A percentile compares a stretch with the other conserved stretches of the same genome.
phyloP scores from a whole-genome alignment of 2,329 filamentous ascomycete species.

The Xylaria digitata region DNA sequence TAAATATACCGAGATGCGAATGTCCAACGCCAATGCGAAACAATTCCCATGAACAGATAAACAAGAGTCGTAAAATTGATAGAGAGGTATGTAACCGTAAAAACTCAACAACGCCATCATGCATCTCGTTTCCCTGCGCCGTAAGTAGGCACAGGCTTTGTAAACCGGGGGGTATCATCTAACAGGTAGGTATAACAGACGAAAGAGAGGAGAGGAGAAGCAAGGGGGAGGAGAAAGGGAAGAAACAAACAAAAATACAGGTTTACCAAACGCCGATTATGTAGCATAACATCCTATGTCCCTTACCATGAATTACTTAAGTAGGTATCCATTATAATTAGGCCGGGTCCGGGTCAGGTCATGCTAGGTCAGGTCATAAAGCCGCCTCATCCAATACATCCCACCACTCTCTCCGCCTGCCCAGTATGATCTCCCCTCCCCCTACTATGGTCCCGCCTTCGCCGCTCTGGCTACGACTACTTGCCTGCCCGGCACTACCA shows the following conservation, averaged over 20 bases:
- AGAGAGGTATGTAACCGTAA: no score
- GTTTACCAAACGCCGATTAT: no score
- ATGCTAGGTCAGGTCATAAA: constrained; percentile 6
- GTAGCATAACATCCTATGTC: no score
- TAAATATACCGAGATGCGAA: no score
- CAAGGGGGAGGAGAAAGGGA: background rate
- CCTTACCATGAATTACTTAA: no score
- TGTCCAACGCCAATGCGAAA: no score
- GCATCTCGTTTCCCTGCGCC: background rate
- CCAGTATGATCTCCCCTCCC: background rate
- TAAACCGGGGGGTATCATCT: constrained; percentile 5
- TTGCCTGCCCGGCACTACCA: constrained; percentile 51
- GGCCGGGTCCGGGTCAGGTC: no score
- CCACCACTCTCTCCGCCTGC: constrained; percentile 54
- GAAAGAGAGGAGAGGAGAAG: background rate
- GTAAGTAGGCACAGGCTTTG: no score
- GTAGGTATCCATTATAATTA: no score
- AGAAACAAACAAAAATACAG: background rate
- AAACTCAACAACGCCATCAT: background rate
- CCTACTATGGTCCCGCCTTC: constrained; percentile 31
- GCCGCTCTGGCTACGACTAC: constrained; percentile 44
- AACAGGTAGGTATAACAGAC: background rate
- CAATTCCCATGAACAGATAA: no score
- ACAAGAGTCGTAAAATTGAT: no score
- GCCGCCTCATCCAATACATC: constrained; percentile 48